A percentile compares a stretch with the other conserved stretches of the same genome.
Conservation (phyloP, 768 basidiomycete species). For the Xerocomellus chrysenteron region DNA sequence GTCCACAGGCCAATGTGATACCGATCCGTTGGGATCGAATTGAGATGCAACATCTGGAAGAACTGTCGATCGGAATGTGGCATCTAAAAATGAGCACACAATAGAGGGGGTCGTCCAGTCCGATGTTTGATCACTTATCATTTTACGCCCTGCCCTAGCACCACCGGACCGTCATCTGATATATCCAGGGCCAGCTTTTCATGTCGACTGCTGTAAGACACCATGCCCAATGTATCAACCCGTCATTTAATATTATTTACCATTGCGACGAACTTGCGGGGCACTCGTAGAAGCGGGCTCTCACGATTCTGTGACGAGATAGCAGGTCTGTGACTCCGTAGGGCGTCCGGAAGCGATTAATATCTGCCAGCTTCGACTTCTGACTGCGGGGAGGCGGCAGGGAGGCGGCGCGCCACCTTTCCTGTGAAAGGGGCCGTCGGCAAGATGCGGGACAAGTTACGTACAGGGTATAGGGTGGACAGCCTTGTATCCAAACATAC, state of each 20-base stretch:
- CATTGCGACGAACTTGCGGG: conserved; percentile 4
- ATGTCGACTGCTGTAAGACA: conserved; percentile 21
- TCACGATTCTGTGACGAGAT: background rate
- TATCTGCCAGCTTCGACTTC: conserved; percentile 6
- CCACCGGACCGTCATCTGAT: conserved; percentile 10
- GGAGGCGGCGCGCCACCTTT: conserved; percentile 17
- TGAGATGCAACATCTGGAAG: conserved; percentile 69
- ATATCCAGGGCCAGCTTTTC: conserved; percentile 5
- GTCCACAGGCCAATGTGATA: conserved; percentile 59
- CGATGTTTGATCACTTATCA: conserved; percentile 11
- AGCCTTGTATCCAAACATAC: too few relatives aligned
- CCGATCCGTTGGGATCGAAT: conserved; percentile 69
- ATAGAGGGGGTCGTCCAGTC: conserved; percentile 15
- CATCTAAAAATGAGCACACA: conserved; percentile 54
- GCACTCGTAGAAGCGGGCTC: background rate
- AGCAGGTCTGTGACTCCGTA: background rate
- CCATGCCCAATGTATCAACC: conserved; percentile 20
- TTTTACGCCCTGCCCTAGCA: conserved; percentile 4
- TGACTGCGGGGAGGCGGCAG: conserved; percentile 3
- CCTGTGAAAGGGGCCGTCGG: conserved; percentile 31
- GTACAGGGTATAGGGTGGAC: conserved; percentile 30
- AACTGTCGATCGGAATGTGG: conserved; percentile 67
- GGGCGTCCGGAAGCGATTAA: conserved; percentile 5
- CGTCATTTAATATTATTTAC: conserved; percentile 24
- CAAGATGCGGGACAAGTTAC: conserved; percentile 11